A percentile compares a stretch with the other conserved stretches of the same genome.
These are phyloP conservation scores for Tulasnella calospora DNA, from an alignment of 768 basidiomycete species.

Conservation along the genomic window DNA sequence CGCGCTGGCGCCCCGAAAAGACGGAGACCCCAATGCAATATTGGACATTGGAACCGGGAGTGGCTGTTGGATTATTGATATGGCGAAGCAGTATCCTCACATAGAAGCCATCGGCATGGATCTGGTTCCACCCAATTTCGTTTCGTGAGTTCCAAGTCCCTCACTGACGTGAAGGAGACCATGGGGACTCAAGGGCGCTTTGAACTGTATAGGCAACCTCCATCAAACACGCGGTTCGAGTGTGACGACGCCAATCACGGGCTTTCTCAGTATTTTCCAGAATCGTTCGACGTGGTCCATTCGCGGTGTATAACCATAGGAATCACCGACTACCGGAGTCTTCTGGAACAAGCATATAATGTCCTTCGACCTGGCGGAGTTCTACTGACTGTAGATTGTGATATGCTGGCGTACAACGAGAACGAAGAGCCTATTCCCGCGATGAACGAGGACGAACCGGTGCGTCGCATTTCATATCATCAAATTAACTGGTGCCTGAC, in stretches of 20 bases:
- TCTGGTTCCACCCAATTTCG: background rate
- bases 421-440: slow-evolving; percentile 6
- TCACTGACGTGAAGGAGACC: background rate
- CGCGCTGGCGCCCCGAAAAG: background rate
- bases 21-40: background rate
- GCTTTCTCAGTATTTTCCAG: background rate
- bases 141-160: background rate
- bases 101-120: background rate
- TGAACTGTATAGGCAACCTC: background rate
- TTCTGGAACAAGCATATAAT: background rate
- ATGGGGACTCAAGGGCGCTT: background rate
- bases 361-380: background rate
- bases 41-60: slow-evolving; percentile 5
- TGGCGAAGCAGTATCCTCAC: background rate
- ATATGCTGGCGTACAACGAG: slow-evolving; percentile 1
- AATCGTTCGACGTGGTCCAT: slow-evolving; percentile 7
- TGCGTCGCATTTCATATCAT: background rate
- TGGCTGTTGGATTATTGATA: slow-evolving; percentile 8
- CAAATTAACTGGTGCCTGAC: too few relatives aligned
- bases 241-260: slow-evolving; percentile 5
- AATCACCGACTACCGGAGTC: background rate
- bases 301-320: background rate
- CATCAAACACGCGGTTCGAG: background rate
- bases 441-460: slow-evolving; percentile 3
- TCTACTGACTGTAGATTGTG: background rate